These are phyloP conservation scores for Aspergillus felis DNA, from an alignment of 2,329 filamentous ascomycete genomes.

Conservation along the genomic window DNA sequence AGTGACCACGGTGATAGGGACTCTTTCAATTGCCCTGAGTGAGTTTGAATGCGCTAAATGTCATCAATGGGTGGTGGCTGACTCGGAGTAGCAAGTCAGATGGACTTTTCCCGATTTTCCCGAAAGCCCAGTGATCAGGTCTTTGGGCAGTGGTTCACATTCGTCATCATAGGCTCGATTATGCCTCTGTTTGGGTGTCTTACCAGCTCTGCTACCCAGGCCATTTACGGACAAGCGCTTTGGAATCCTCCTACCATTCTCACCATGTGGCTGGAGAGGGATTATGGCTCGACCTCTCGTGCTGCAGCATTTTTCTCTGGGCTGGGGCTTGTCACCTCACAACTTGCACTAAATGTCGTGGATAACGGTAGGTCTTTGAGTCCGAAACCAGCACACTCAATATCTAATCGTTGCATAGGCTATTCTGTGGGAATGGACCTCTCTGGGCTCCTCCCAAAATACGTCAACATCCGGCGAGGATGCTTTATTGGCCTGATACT, in stretches of 20 bases:
- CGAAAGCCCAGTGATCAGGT: slow-evolving; percentile 39
- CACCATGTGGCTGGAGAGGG: slow-evolving; percentile 34
- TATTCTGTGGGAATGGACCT: slow-evolving; percentile 49
- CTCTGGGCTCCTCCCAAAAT: slow-evolving; percentile 49
- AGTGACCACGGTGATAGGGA: slow-evolving; percentile 42
- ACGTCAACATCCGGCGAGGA: slow-evolving; percentile 55
- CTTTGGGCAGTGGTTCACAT: slow-evolving; percentile 38
- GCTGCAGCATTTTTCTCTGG: neutral
- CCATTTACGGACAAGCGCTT: slow-evolving; percentile 33
- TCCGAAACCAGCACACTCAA: slow-evolving; percentile 1
- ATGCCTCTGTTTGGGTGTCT: slow-evolving; percentile 40
- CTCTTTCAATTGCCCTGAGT: slow-evolving; percentile 42
- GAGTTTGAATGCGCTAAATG: neutral
- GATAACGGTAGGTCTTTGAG: slow-evolving; percentile 37
- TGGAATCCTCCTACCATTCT: slow-evolving; percentile 45
- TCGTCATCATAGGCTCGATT: slow-evolving; percentile 39
- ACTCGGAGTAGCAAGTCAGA: slow-evolving; percentile 34
- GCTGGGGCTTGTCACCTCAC: slow-evolving; percentile 42
- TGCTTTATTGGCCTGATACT: slow-evolving; percentile 23
- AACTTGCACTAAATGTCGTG: slow-evolving; percentile 46
- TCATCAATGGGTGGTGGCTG: neutral
- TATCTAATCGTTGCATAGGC: neutral
- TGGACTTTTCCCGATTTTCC: slow-evolving; percentile 45
- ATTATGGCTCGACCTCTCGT: slow-evolving; percentile 2
- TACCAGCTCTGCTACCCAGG: slow-evolving; percentile 27